Base-by-base conservation (phyloP, 2,329 filamentous ascomycete genomes). In the Phyllosticta citribraziliensis region DNA sequence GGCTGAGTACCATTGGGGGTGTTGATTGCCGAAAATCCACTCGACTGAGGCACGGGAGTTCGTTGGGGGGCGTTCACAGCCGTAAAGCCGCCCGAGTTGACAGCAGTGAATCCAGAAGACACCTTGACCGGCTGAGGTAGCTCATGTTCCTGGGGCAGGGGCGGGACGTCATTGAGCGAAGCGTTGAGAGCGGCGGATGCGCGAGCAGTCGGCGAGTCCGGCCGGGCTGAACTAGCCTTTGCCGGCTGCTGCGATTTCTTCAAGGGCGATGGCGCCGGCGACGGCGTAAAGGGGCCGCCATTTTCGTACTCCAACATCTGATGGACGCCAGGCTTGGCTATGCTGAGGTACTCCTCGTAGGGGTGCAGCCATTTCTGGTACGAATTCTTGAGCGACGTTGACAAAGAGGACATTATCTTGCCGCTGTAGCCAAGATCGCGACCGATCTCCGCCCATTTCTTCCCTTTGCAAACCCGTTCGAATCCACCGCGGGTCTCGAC, bases 381-480 rank as follows among this genome's bases (percentile, higher is more conserved):
- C 0, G 94, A 97, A 74, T 99, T 99, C 74, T 97, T 99, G 52
- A 99, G 82, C 5, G 94, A 97, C 0, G 94, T 99, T 5, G 94
- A 99, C 55, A 99, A 79, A 9, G 94, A 97, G 2, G 93, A 97
- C 94, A 99, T 99, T 65, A 99, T 99, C 79, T 99, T 99, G 71
- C 94, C 94, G 71, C 93, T 97, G 75, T 99, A 99, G 60, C 94
- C 94, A 55, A 99, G 78, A 72, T 97, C 94, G 69, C 94, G 86
- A 35, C 94, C 94, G 67, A 99, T 97, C 74, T 99, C 94, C 17
- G 94, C 94, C 94, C 94, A 99, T 78, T 97, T 97, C 77, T 99
- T 99, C 61, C 88, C 82, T 75, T 96, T 97, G 81, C 94, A 99
- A 53, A 99, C 94, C 70, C 89, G 89, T 60, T 97, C 92, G 68